These are phyloP conservation scores for Biscogniauxia mediterranea DNA, from an alignment of 2,329 filamentous ascomycete genomes.

Conservation along the genomic window DNA sequence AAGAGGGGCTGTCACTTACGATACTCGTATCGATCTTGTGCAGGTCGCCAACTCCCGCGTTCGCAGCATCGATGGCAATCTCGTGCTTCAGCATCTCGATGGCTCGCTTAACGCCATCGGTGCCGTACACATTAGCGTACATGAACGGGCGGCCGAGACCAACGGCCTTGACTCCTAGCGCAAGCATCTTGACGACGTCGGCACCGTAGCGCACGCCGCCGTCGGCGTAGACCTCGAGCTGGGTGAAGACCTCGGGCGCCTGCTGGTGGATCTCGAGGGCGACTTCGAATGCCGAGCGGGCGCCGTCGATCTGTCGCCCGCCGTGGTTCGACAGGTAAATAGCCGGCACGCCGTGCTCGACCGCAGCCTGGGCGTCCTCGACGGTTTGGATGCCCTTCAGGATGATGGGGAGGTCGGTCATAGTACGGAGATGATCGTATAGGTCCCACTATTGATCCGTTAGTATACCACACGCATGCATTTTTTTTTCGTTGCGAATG, in stretches of 20 bases:
- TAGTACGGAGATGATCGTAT: conserved; percentile 20
- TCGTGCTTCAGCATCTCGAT: conserved; percentile 45
- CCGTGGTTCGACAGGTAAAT: conserved; percentile 38
- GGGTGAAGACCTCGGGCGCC: conserved; percentile 30
- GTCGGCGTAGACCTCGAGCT: conserved; percentile 34
- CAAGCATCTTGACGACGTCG: conserved; percentile 35
- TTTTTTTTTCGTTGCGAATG: background rate
- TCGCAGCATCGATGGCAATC: conserved; percentile 33
- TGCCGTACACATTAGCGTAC: conserved; percentile 48
- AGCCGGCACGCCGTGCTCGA: conserved; percentile 27
- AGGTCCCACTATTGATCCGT: conserved; percentile 23
- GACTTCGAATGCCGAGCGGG: conserved; percentile 31
- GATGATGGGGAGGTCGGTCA: conserved; percentile 29
- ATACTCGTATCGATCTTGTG: conserved; percentile 20
- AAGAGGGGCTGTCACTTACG: background rate
- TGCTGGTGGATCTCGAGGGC: conserved; percentile 30
- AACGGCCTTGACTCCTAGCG: conserved; percentile 35
- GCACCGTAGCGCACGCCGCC: conserved; percentile 35
- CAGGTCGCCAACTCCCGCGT: conserved; percentile 28
- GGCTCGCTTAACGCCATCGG: conserved; percentile 40
- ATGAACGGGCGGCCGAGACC: conserved; percentile 45
- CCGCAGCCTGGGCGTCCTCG: conserved; percentile 31
- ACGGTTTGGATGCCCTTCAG: conserved; percentile 36
- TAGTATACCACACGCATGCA: background rate
- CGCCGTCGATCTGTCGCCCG: conserved; percentile 34